A percentile compares a stretch with the other conserved stretches of the same genome.
Conservation (phyloP, 2,329 filamentous ascomycete species). For the Zopfia rhizophila region DNA sequence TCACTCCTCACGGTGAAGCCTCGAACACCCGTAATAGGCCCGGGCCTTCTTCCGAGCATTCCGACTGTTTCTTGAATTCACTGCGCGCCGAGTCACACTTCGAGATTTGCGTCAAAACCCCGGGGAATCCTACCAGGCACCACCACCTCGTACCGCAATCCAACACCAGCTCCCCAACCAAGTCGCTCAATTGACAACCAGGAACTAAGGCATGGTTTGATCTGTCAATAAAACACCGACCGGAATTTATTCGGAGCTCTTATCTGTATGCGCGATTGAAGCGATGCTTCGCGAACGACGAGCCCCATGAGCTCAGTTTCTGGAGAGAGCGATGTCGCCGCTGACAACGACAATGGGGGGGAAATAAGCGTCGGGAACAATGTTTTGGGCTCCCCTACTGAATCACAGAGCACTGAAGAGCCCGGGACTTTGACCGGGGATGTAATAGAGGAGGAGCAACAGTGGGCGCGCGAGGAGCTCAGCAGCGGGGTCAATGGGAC, state of each 20-base stretch:
- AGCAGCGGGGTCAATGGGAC: slow-evolving; percentile 37
- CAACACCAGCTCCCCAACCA: slow-evolving; percentile 20
- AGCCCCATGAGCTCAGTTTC: slow-evolving; percentile 76
- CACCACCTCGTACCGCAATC: slow-evolving; percentile 18
- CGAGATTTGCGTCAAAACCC: not conserved
- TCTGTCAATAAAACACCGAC: not conserved
- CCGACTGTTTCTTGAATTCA: no score
- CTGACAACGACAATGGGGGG: slow-evolving; percentile 64
- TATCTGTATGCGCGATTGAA: slow-evolving; percentile 45
- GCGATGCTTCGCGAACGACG: slow-evolving; percentile 63
- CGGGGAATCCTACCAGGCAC: slow-evolving; percentile 7
- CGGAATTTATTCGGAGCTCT: not conserved
- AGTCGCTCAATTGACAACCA: slow-evolving; percentile 14
- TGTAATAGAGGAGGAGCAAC: slow-evolving; percentile 29
- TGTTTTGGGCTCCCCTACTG: slow-evolving; percentile 65
- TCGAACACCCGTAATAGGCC: not conserved
- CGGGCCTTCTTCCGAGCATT: not conserved
- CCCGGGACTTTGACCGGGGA: slow-evolving; percentile 16
- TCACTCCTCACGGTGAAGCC: slow-evolving; percentile 3
- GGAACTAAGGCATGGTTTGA: slow-evolving; percentile 16
- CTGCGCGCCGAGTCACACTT: no score
- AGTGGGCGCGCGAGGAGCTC: slow-evolving; percentile 31
- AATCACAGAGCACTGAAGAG: slow-evolving; percentile 54
- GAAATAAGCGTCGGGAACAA: slow-evolving; percentile 59
- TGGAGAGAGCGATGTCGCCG: slow-evolving; percentile 70